Conservation (phyloP, 495 filamentous ascomycete species). For the Penicillium lividum region DNA sequence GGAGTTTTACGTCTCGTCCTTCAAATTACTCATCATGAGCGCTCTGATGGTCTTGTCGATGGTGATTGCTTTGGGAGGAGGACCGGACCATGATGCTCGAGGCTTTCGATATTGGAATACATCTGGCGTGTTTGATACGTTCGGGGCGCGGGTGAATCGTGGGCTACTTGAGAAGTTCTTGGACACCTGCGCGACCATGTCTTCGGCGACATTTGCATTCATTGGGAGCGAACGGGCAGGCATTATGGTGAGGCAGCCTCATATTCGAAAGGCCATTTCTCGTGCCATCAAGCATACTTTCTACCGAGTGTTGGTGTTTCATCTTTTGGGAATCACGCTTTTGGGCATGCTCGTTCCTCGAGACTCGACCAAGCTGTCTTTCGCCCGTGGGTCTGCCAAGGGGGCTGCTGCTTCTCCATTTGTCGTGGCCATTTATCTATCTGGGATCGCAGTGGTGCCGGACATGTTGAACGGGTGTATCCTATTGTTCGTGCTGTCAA, state of each 20-base stretch:
- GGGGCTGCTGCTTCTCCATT: slow-evolving; percentile 55
- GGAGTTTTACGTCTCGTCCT: slow-evolving; percentile 54
- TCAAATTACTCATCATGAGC: slow-evolving; percentile 70
- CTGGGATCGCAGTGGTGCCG: slow-evolving; percentile 52
- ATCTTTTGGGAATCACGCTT: slow-evolving; percentile 53
- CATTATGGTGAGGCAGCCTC: slow-evolving; percentile 63
- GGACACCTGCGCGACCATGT: slow-evolving; percentile 68
- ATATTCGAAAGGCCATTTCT: slow-evolving; percentile 71
- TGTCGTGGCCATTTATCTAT: slow-evolving; percentile 56
- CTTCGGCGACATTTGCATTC: slow-evolving; percentile 78
- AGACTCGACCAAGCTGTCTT: slow-evolving; percentile 46
- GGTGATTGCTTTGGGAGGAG: slow-evolving; percentile 67
- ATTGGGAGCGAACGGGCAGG: slow-evolving; percentile 82
- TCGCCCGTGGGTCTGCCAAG: slow-evolving; percentile 23
- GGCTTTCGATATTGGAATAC: slow-evolving; percentile 75
- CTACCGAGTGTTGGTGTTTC: slow-evolving; percentile 80
- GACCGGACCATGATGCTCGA: slow-evolving; percentile 60
- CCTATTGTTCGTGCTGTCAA: slow-evolving; percentile 73
- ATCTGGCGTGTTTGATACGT: slow-evolving; percentile 29
- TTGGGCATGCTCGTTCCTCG: slow-evolving; percentile 58
- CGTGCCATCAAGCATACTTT: slow-evolving; percentile 74
- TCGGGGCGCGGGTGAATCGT: not conserved
- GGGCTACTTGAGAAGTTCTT: slow-evolving; percentile 41
- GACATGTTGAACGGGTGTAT: slow-evolving; percentile 64
- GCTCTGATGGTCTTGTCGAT: slow-evolving; percentile 67